Conservation (phyloP, 768 basidiomycete species). For the Myochromella boudieri region DNA sequence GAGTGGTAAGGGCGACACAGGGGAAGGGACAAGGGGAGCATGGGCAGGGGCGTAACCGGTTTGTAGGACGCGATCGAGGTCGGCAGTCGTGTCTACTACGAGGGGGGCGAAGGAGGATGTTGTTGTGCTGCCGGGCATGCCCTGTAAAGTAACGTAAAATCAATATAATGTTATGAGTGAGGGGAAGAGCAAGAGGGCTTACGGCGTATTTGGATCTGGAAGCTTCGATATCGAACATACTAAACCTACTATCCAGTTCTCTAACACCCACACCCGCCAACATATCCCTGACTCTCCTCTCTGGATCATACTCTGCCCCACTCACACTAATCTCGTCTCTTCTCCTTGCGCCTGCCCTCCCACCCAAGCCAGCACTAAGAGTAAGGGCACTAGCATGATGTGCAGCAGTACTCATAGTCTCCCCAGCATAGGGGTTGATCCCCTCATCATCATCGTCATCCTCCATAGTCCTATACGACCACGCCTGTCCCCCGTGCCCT, state of each 20-base stretch:
- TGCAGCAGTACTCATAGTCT: constrained; percentile 78
- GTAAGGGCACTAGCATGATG: constrained; percentile 92
- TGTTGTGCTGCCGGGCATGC: constrained; percentile 35
- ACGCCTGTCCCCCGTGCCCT: constrained; percentile 51
- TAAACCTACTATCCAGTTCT: constrained; percentile 55
- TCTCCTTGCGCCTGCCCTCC: constrained; percentile 46
- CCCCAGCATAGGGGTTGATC: constrained; percentile 61
- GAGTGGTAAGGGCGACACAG: no score
- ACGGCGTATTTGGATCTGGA: constrained; percentile 52
- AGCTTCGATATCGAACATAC: constrained; percentile 53
- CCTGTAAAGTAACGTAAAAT: no score
- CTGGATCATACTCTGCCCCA: constrained; percentile 85
- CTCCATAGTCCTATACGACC: constrained; percentile 49
- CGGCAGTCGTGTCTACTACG: constrained; percentile 60
- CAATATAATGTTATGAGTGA: no score
- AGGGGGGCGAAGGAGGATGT: constrained; percentile 58
- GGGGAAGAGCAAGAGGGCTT: constrained; percentile 24
- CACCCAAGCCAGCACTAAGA: constrained; percentile 78
- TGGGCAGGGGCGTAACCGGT: constrained; percentile 44
- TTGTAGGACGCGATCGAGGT: constrained; percentile 59
- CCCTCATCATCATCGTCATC: constrained; percentile 45
- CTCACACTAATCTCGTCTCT: constrained; percentile 64
- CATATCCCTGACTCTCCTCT: constrained; percentile 73
- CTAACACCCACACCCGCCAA: constrained; percentile 61
- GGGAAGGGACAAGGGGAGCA: constrained; percentile 41